Conservation (phyloP, 2,329 filamentous ascomycete genomes). For the Dothideomycetes sp. region DNA sequence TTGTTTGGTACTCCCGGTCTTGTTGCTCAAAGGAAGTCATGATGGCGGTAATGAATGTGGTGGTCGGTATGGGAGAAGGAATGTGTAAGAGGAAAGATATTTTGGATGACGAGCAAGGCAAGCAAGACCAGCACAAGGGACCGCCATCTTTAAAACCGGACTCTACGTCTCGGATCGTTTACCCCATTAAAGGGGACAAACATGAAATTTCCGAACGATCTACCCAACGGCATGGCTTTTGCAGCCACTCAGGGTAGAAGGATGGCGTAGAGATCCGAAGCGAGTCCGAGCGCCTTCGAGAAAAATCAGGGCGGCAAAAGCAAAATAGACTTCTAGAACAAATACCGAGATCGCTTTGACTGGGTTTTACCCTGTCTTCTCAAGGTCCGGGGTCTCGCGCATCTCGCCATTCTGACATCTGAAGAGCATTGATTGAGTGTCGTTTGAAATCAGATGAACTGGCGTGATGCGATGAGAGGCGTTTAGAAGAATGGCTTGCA, state of each 20-base stretch:
- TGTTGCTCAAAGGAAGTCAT: not conserved
- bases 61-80: not conserved
- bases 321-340: not conserved
- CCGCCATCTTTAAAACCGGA: not conserved
- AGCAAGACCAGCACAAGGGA: not conserved
- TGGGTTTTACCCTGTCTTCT: not conserved
- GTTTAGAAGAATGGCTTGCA: not conserved
- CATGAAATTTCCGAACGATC: not conserved
- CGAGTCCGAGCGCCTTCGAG: not conserved
- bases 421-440: not conserved
- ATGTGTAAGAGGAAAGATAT: not conserved
- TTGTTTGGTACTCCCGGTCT: slow-evolving; percentile 6
- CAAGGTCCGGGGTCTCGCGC: not conserved
- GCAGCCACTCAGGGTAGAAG: too few relatives aligned
- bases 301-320: not conserved
- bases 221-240: not conserved
- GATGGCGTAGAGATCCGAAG: not conserved
- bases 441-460: too few relatives aligned
- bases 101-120: not conserved
- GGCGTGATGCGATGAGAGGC: too few relatives aligned
- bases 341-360: not conserved
- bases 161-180: not conserved
- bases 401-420: not conserved
- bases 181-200: not conserved
- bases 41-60: slow-evolving; percentile 4